Evolutionary conservation across 179 eudicot species (phyloP).

Genomic region (Monotropa hypopitys): DNA sequence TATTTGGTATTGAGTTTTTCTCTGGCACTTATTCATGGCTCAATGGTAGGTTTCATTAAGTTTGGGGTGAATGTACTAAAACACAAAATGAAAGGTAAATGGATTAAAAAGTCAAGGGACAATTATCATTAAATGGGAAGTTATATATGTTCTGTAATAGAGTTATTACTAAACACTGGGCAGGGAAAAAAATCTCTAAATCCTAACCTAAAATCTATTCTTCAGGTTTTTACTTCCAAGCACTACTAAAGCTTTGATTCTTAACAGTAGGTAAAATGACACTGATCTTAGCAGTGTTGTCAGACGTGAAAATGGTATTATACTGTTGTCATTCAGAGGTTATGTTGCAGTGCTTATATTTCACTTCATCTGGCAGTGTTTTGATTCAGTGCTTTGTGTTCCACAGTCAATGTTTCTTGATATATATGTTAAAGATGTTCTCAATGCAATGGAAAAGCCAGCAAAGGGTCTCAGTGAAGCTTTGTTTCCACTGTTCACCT

Average conservation of each 20-base stretch:
- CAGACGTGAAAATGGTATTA: not conserved
- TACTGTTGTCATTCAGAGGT: not conserved
- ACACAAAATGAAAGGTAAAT: not conserved
- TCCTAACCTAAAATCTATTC: not conserved
- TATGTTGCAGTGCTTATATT: not conserved
- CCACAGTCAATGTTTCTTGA: conserved; percentile 72
- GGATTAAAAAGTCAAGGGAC: not conserved
- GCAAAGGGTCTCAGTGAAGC: conserved; percentile 63
- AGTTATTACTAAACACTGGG: not conserved
- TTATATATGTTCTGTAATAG: not conserved
- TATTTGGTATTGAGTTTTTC: not conserved
- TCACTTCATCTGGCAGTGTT: not conserved
- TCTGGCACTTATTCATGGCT: not conserved
- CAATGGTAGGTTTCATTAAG: not conserved
- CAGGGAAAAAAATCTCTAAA: not conserved
- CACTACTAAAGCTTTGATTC: not conserved
- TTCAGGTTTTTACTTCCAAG: not conserved
- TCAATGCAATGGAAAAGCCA: conserved; percentile 77
- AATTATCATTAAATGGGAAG: not conserved
- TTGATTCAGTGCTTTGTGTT: conserved; percentile 11
- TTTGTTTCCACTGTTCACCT: conserved; percentile 54
- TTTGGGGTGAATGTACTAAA: not conserved
- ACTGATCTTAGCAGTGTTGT: not conserved
- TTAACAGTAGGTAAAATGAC: not conserved
- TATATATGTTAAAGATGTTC: conserved; percentile 61